Conservation (phyloP, 2,329 filamentous ascomycete species). For the Paraconiothyrium sp. region DNA sequence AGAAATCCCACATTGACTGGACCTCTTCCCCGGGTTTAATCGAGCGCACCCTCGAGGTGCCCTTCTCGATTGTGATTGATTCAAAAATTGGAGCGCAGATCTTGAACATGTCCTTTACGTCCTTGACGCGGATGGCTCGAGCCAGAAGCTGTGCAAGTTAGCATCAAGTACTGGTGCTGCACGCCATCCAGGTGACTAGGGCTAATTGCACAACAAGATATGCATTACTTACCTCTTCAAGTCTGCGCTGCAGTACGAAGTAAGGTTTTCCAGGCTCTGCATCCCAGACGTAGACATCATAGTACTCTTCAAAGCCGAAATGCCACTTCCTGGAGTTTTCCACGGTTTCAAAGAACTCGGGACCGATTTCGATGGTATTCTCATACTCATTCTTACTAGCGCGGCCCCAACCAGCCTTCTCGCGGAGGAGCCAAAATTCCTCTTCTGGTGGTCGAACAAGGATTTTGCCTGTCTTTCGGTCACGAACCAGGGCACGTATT, state of each 20-base stretch:
- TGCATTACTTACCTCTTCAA: slow-evolving; percentile 37
- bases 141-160: slow-evolving; percentile 41
- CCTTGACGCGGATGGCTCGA: slow-evolving; percentile 48
- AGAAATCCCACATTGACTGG: slow-evolving; percentile 46
- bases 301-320: slow-evolving; percentile 56
- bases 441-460: slow-evolving; percentile 50
- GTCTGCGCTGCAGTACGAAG: slow-evolving; percentile 38
- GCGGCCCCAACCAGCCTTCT: slow-evolving; percentile 52
- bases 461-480: slow-evolving; percentile 52
- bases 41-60: slow-evolving; percentile 47
- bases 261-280: slow-evolving; percentile 45
- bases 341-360: slow-evolving; percentile 54
- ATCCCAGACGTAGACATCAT: slow-evolving; percentile 57
- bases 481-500: slow-evolving; percentile 53
- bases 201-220: background rate
- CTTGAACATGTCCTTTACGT: slow-evolving; percentile 44
- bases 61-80: slow-evolving; percentile 49
- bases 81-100: slow-evolving; percentile 47
- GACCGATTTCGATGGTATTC: slow-evolving; percentile 45
- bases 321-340: slow-evolving; percentile 49
- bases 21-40: slow-evolving; percentile 48
- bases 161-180: background rate
- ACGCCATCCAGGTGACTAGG: background rate
- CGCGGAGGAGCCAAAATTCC: slow-evolving; percentile 52
- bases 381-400: slow-evolving; percentile 52